Conservation (phyloP, 1,139 yeast species). For the Candida sanyaensis region DNA sequence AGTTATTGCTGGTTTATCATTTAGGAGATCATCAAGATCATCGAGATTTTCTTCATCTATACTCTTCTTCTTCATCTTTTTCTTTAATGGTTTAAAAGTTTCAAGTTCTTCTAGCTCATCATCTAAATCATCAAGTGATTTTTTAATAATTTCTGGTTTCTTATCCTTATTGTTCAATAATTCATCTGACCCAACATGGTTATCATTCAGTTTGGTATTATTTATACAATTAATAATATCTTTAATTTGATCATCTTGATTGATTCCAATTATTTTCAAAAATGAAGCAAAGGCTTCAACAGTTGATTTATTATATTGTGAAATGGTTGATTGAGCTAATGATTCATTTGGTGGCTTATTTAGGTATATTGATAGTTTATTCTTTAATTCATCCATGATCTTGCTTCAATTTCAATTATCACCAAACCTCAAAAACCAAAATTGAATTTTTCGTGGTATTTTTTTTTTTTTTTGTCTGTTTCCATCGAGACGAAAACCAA, state of each 20-base stretch:
- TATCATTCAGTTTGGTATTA: not conserved
- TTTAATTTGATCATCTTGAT: slow-evolving; percentile 19
- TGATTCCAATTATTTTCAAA: slow-evolving; percentile 34
- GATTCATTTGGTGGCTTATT: slow-evolving; percentile 30
- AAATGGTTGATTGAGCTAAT: slow-evolving; percentile 24
- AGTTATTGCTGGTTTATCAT: not conserved
- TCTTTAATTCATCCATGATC: slow-evolving; percentile 18
- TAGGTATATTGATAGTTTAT: slow-evolving; percentile 24
- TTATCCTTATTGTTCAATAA: not conserved
- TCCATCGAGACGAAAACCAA: too few relatives aligned
- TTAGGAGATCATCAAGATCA: slow-evolving; percentile 8
- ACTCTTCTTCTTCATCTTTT: not conserved
- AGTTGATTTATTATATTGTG: slow-evolving; percentile 23
- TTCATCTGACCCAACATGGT: not conserved
- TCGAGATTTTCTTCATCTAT: slow-evolving; percentile 18
- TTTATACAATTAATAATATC: slow-evolving; percentile 23
- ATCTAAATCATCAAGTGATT: slow-evolving; percentile 3
- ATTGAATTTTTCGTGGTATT: too few relatives aligned
- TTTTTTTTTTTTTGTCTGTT: too few relatives aligned
- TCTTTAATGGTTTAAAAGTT: not conserved
- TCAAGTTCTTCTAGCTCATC: slow-evolving; percentile 1
- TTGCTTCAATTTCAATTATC: not conserved
- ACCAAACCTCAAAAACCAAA: too few relatives aligned
- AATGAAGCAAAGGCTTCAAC: slow-evolving; percentile 25
- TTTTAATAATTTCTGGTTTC: not conserved